Evolutionary conservation across 1,284 basidiomycete genomes (phyloP).

Genomic region (Sporisorium graminicola): DNA sequence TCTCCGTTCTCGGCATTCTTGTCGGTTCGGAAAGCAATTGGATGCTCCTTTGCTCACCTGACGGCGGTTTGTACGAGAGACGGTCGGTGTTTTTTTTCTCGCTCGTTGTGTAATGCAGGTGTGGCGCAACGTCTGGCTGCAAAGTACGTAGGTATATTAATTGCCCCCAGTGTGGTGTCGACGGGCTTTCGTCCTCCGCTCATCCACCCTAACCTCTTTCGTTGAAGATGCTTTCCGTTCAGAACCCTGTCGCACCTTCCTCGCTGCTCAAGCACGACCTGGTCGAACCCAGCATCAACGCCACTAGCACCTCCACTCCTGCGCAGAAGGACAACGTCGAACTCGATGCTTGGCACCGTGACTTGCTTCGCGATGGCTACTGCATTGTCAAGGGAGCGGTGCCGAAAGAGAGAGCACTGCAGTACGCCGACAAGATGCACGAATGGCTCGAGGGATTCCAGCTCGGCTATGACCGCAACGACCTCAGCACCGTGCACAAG

Average conservation of each 20-base stretch:
- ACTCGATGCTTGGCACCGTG: conserved; percentile 42
- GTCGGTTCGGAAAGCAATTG: no score
- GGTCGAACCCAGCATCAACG: not conserved
- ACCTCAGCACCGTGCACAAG: conserved; percentile 68
- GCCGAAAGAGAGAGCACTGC: conserved; percentile 56
- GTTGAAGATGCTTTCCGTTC: conserved; percentile 20
- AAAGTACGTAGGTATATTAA: no score
- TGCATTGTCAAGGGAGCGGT: conserved; percentile 69
- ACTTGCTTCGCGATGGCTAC: conserved; percentile 59
- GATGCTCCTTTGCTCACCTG: no score
- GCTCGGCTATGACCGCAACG: conserved; percentile 70
- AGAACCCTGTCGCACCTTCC: conserved; percentile 16
- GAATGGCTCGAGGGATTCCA: conserved; percentile 69
- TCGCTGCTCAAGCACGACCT: conserved; percentile 25
- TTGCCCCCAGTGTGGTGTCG: no score
- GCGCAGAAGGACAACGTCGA: conserved; percentile 4
- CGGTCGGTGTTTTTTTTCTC: no score
- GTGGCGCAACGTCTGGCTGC: no score
- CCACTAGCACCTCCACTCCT: not conserved
- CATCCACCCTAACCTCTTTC: no score
- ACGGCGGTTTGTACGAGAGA: no score
- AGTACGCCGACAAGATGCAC: conserved; percentile 68
- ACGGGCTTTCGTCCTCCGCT: no score
- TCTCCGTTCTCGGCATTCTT: no score
- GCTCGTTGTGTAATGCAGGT: no score